Evolutionary conservation across 1,284 basidiomycete species (phyloP).

Genomic region (Ganoderma lucidum): DNA sequence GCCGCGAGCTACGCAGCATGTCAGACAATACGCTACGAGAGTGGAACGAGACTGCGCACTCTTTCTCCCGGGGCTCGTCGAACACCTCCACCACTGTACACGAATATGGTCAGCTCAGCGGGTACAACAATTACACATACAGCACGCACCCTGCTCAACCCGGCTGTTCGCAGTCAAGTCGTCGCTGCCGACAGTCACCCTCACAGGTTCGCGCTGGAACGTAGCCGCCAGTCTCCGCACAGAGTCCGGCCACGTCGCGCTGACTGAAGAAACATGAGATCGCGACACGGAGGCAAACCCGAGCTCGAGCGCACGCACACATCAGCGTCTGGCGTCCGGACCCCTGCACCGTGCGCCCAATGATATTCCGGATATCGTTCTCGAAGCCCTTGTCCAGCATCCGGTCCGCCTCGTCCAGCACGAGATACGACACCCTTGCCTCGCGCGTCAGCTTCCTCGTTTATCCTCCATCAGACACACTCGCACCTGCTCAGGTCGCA

Average conservation of each 20-base stretch:
- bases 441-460: background rate
- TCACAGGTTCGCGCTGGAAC: conserved; percentile 88
- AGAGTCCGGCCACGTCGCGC: conserved; percentile 97
- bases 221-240: conserved; percentile 94
- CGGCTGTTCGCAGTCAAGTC: conserved; percentile 95
- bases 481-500: conserved; percentile 82
- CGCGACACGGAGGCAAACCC: background rate
- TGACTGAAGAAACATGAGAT: conserved; percentile 62
- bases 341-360: conserved; percentile 77
- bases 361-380: conserved; percentile 96
- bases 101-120: background rate
- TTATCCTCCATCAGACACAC: background rate
- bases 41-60: conserved; percentile 55
- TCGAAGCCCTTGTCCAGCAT: conserved; percentile 99
- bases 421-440: conserved; percentile 85
- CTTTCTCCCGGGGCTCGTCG: conserved; percentile 88
- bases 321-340: conserved; percentile 87
- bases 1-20: conserved; percentile 62
- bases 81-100: conserved; percentile 82
- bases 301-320: conserved; percentile 64
- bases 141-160: conserved; percentile 69
- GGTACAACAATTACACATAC: background rate
- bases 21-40: conserved; percentile 13
- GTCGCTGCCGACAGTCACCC: conserved; percentile 95
- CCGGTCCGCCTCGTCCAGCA: conserved; percentile 97